Percentiles rank a stretch among this genome's conserved stretches.
phyloP scores from a whole-genome alignment of 148 eudicot genomes.

The Camellia granthamiana region DNA sequence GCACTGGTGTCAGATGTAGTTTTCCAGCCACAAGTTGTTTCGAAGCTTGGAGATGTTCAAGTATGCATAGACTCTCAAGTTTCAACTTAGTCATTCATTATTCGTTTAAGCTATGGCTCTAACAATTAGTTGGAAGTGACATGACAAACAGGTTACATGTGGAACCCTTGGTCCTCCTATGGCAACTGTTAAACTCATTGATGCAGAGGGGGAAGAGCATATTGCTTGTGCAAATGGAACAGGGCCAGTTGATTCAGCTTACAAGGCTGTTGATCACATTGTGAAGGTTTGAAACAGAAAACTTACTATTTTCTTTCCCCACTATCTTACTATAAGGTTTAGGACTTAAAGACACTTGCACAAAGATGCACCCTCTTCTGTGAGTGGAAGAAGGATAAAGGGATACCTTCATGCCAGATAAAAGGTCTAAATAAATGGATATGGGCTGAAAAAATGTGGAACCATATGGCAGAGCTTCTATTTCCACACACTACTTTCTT shows the following conservation, averaged over 20 bases:
- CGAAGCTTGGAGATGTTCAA: slow-evolving; percentile 92
- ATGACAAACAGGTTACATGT: slow-evolving; percentile 62
- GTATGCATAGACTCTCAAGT: slow-evolving; percentile 27
- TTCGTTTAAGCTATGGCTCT: neutral
- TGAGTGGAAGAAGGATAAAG: too few relatives aligned
- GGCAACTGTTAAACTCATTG: slow-evolving; percentile 76
- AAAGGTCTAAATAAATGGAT: too few relatives aligned
- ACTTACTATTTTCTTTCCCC: neutral
- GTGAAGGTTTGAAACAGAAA: slow-evolving; percentile 54
- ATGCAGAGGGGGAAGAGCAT: slow-evolving; percentile 69
- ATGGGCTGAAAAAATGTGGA: too few relatives aligned
- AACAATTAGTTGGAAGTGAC: neutral
- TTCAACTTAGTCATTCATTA: neutral
- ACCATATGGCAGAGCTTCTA: too few relatives aligned
- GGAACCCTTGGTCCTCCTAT: slow-evolving; percentile 94
- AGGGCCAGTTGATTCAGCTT: slow-evolving; percentile 95
- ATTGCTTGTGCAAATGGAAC: slow-evolving; percentile 81
- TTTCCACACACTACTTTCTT: too few relatives aligned
- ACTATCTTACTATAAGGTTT: neutral
- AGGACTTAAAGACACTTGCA: neutral
- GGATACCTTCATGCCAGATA: too few relatives aligned
- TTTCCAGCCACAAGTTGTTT: slow-evolving; percentile 82
- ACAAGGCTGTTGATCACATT: slow-evolving; percentile 83
- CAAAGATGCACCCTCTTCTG: neutral
- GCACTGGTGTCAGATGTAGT: slow-evolving; percentile 84